These are phyloP conservation scores for Glycyrrhiza uralensis DNA, from an alignment of 306 rosid species.

Conservation along the genomic window DNA sequence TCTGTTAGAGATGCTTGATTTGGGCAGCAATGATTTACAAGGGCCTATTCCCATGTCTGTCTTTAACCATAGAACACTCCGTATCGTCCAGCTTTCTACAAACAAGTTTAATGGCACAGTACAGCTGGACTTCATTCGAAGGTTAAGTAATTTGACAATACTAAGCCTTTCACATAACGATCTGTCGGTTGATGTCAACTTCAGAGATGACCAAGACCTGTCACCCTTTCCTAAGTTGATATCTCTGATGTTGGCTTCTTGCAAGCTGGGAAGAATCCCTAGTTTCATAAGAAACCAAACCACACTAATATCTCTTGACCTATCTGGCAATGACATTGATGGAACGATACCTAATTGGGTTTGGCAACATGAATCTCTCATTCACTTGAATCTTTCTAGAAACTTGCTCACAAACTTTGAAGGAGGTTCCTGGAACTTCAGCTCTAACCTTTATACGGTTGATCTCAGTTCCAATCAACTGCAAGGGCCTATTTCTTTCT, in stretches of 20 bases:
- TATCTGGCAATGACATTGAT: conserved; percentile 29
- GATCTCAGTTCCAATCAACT: conserved; percentile 19
- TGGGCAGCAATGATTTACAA: conserved; percentile 38
- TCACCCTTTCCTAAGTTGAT: conserved; percentile 7
- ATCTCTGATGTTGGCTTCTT: conserved; percentile 31
- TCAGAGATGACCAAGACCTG: not conserved
- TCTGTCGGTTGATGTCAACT: not conserved
- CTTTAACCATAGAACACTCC: conserved; percentile 20
- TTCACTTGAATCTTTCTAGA: not conserved
- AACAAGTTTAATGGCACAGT: conserved; percentile 51
- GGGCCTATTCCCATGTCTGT: conserved; percentile 40
- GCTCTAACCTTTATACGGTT: not conserved
- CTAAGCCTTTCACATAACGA: conserved; percentile 49
- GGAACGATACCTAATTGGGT: conserved; percentile 21
- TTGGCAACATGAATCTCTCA: not conserved
- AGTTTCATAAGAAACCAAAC: conserved; percentile 36
- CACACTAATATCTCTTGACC: not conserved
- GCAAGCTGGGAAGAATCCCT: conserved; percentile 31
- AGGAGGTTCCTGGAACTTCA: not conserved
- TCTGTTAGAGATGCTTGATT: conserved; percentile 27
- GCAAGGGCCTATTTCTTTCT: not conserved
- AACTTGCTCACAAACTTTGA: not conserved
- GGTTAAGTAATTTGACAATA: conserved; percentile 6
- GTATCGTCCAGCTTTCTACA: conserved; percentile 28
- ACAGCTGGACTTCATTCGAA: not conserved